A percentile compares a stretch with the other conserved stretches of the same genome.
Evolutionary conservation across 371 early-diverging fungal genomes (phyloP).

Genomic region (Dichotomocladium elegans): DNA sequence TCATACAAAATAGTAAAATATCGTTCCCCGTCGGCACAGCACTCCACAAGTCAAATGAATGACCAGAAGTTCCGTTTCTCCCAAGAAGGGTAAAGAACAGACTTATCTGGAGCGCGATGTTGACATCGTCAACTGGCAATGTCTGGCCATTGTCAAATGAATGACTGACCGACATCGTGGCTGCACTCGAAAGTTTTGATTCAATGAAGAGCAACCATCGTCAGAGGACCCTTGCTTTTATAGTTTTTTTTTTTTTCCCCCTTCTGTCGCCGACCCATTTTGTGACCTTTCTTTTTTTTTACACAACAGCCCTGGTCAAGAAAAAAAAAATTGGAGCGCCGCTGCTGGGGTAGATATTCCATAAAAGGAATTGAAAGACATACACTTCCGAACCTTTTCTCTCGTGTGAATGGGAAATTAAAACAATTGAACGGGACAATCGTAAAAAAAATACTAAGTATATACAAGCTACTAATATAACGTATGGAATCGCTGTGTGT

Average conservation of each 20-base stretch:
- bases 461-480: not conserved
- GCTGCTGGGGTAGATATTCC: not conserved
- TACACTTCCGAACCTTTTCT: no score
- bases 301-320: no score
- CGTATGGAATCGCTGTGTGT: not conserved
- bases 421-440: not conserved
- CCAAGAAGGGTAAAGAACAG: conserved; percentile 3
- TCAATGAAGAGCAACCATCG: not conserved
- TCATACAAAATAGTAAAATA: not conserved
- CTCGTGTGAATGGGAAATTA: no score
- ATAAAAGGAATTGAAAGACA: not conserved
- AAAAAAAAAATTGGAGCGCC: not conserved
- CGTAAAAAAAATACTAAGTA: not conserved
- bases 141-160: conserved; percentile 2
- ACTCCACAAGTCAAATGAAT: conserved; percentile 10
- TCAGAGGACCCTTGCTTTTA: not conserved
- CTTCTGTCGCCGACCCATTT: not conserved
- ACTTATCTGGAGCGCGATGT: conserved; percentile 3
- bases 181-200: conserved; percentile 9
- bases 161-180: conserved; percentile 7
- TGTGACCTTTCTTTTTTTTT: not conserved
- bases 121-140: conserved; percentile 5
- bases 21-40: conserved; percentile 10
- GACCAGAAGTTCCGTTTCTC: conserved; percentile 3
- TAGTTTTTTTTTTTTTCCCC: conserved; percentile 1